Conservation (phyloP, 805 yeast genomes). For the Monosporozyma aerobia region DNA sequence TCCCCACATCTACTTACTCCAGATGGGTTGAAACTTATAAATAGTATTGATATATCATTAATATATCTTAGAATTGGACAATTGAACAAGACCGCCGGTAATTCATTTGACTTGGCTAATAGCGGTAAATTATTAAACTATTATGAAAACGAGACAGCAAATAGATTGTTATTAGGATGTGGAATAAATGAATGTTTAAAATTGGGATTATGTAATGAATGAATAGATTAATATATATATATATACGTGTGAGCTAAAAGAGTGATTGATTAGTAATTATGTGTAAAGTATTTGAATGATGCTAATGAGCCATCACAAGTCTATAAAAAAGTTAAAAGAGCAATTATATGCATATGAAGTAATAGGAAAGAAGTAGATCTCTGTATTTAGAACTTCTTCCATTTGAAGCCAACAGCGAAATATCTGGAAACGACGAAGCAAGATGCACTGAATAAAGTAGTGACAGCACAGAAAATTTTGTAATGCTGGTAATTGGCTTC, state of each 20-base stretch:
- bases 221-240: background rate
- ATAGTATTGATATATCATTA: slow-evolving; percentile 22
- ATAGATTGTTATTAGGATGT: slow-evolving; percentile 19
- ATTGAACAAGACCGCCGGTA: slow-evolving; percentile 10
- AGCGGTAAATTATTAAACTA: slow-evolving; percentile 24
- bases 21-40: slow-evolving; percentile 23
- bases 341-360: background rate
- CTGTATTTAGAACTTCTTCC: slow-evolving; percentile 23
- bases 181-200: slow-evolving; percentile 26
- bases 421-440: slow-evolving; percentile 39
- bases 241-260: background rate
- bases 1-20: slow-evolving; percentile 27
- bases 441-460: slow-evolving; percentile 32
- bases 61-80: slow-evolving; percentile 23
- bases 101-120: slow-evolving; percentile 16
- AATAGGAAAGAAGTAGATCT: background rate
- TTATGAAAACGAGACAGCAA: slow-evolving; percentile 26
- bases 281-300: background rate
- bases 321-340: background rate
- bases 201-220: slow-evolving; percentile 8
- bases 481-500: slow-evolving; percentile 30
- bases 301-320: background rate
- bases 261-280: background rate
- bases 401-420: slow-evolving; percentile 36
- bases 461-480: slow-evolving; percentile 30